These are phyloP conservation scores for Kwoniella dejecticola DNA, from an alignment of 768 basidiomycete species.

Conservation along the genomic window DNA sequence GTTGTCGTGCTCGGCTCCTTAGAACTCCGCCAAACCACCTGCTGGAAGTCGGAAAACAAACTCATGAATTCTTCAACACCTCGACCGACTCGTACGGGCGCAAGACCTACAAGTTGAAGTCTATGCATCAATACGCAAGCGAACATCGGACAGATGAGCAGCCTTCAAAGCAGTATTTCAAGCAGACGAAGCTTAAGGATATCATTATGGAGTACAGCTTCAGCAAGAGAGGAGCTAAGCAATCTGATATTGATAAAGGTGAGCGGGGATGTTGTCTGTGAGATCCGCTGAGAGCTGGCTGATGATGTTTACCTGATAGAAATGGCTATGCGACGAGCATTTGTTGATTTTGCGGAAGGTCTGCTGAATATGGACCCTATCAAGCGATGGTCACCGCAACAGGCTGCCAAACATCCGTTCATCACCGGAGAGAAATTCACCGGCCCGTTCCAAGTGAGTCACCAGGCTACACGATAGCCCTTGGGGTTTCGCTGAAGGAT, in stretches of 20 bases:
- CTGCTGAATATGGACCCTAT: constrained; percentile 91
- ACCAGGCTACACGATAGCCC: too few relatives aligned
- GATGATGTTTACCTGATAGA: constrained; percentile 69
- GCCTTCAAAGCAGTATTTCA: constrained; percentile 98
- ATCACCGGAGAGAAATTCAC: constrained; percentile 96
- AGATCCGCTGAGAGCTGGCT: too few relatives aligned
- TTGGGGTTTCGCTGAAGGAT: too few relatives aligned
- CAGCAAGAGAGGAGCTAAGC: constrained; percentile 73
- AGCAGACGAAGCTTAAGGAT: constrained; percentile 86
- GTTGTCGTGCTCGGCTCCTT: background rate
- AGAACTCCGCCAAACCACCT: constrained; percentile 89
- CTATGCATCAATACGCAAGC: constrained; percentile 88
- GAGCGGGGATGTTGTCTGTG: too few relatives aligned
- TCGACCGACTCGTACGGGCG: constrained; percentile 73
- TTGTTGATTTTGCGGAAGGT: constrained; percentile 97
- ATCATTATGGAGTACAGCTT: constrained; percentile 96
- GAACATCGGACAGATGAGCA: constrained; percentile 96
- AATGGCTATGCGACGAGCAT: constrained; percentile 87
- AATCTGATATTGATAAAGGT: constrained; percentile 87
- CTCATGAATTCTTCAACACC: constrained; percentile 83
- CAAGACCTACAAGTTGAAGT: constrained; percentile 78
- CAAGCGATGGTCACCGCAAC: constrained; percentile 94
- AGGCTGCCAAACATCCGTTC: constrained; percentile 93
- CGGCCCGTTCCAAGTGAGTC: constrained; percentile 54
- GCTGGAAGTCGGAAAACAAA: constrained; percentile 95